A percentile compares a stretch with the other conserved stretches of the same genome.
Evolutionary conservation across 441 rosid genomes (phyloP).

Genomic region (Erodium moschatum): DNA sequence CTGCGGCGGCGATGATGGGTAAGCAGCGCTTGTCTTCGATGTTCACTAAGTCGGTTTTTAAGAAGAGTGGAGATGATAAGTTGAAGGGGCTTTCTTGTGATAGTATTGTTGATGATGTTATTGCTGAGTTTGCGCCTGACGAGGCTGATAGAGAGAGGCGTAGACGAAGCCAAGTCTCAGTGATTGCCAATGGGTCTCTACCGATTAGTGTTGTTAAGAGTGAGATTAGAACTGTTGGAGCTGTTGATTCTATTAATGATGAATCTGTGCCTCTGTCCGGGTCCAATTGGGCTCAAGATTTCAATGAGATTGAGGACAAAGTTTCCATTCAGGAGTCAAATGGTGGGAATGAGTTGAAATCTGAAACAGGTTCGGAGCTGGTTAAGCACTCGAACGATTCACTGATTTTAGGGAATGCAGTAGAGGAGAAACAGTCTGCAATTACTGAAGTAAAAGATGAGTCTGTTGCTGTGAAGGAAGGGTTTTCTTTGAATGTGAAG

Average conservation of each 20-base stretch:
- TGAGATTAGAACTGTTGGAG: constrained; percentile 21
- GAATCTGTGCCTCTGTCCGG: constrained; percentile 12
- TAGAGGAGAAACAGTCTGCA: constrained; percentile 18
- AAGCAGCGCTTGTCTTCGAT: constrained; percentile 68
- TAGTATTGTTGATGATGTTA: constrained; percentile 63
- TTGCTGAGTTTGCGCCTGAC: constrained; percentile 78
- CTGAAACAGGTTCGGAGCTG: constrained; percentile 15
- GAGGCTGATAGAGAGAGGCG: constrained; percentile 57
- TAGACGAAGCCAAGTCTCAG: constrained; percentile 35
- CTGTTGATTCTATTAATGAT: constrained; percentile 10
- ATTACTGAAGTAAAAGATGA: constrained; percentile 32
- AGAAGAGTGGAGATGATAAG: constrained; percentile 55
- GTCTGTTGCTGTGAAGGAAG: constrained; percentile 27
- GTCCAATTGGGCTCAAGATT: constrained; percentile 4
- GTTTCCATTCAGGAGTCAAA: constrained; percentile 23
- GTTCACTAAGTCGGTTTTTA: constrained; percentile 68
- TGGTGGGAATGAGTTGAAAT: constrained; percentile 22
- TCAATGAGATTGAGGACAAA: constrained; percentile 26
- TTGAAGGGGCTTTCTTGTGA: constrained; percentile 40
- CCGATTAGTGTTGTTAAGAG: constrained; percentile 21
- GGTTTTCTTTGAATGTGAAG: constrained; percentile 56
- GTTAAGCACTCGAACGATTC: constrained; percentile 19
- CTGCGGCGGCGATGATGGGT: constrained; percentile 76
- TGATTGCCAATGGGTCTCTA: not conserved
- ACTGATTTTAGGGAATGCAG: constrained; percentile 21